phyloP scores from a whole-genome alignment of 768 basidiomycete genomes.

The Naematelia encephala region DNA sequence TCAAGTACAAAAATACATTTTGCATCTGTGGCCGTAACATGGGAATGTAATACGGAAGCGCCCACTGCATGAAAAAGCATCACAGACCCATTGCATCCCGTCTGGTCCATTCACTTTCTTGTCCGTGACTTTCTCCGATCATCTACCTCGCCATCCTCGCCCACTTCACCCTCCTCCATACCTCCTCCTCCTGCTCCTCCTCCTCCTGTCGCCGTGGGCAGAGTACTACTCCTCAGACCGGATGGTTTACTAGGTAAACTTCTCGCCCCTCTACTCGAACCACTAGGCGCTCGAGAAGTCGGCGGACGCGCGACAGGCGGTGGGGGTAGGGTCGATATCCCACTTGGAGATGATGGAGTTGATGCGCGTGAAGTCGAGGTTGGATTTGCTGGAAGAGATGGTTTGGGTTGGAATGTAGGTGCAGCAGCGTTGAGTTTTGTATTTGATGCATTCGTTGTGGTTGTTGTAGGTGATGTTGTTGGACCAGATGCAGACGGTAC shows the following conservation, averaged over 20 bases:
- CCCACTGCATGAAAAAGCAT: no score
- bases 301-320: conserved; percentile 5
- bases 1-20: no score
- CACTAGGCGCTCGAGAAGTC: conserved; percentile 1
- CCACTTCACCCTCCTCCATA: conserved; percentile 23
- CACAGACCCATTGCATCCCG: no score
- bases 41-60: no score
- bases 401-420: conserved; percentile 34
- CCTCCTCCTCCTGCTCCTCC: conserved; percentile 23
- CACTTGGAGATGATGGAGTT: not conserved
- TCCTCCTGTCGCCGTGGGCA: conserved; percentile 1
- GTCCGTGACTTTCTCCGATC: not conserved
- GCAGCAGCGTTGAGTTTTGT: conserved; percentile 24
- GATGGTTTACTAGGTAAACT: conserved; percentile 15
- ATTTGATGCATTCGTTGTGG: not conserved
- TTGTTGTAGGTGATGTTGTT: not conserved
- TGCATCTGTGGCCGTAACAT: no score
- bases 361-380: not conserved
- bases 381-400: not conserved
- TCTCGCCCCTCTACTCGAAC: conserved; percentile 3
- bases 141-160: conserved; percentile 7
- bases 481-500: not conserved
- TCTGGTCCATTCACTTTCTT: not conserved
- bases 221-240: conserved; percentile 16
- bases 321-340: conserved; percentile 3